Base-by-base conservation (phyloP, 805 yeast genomes). In the Huiozyma naganishii region DNA sequence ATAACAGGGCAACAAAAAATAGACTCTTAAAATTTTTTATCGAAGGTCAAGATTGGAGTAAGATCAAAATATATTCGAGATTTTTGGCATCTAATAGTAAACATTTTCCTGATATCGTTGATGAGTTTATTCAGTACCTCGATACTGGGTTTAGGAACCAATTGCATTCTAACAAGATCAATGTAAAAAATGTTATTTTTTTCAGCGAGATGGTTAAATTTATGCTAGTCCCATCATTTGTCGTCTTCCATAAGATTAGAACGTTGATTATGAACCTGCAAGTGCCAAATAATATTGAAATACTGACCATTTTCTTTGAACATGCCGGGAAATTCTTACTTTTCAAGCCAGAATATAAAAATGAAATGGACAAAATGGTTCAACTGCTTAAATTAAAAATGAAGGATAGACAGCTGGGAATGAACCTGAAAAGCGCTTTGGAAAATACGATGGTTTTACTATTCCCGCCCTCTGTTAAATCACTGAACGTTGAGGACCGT, bases 151-250 rank as follows among this genome's bases (percentile, higher is more conserved):
- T 83, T 49, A 69, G 84, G 50, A 70, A 73, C 13, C 85, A 79
- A 55, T 68, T 83, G 36, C 73, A 72, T 46, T 72, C 76, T 32
- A 70, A 66, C 42, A 64, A 64, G 13, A 60, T 80, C 41, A 76
- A 76, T 48, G 74, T 78, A 50, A 72, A 69, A 50, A 76, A 72
- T 50, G 72, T 84, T 33, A 68, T 72, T 23, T 81, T 83, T 51
- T 79, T 84, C 50, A 67, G 78, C 40, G 96, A 89, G 54, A 66
- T 88, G 64, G 75, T 82, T 30, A 86, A 84, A 56, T 88, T 88
- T 58, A 77, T 74, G 51, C 60, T 87, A 47, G 68, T 87, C 11
- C 90, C 95, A 0, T 65, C 70, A n/a, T 80, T 78, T 59, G 70
- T 80, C 45, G 68, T 80, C 9, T 82, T 86, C 57, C 89, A 87